phyloP scores from a whole-genome alignment of 2,329 filamentous ascomycete species.

The Tricladium varicosporioides region DNA sequence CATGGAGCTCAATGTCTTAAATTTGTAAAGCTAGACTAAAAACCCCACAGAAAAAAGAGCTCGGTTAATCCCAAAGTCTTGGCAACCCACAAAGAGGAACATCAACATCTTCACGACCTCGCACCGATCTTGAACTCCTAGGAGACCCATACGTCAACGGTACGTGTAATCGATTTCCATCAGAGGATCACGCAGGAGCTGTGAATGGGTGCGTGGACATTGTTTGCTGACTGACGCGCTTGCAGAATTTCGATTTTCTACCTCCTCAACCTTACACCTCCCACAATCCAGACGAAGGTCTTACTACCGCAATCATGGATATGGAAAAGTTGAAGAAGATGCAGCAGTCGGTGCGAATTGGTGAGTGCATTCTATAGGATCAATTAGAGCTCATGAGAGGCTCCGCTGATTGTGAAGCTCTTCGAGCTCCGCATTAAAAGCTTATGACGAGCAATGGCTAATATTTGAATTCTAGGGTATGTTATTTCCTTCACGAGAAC shows the following conservation, averaged over 20 bases:
- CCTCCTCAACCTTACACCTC: conserved; percentile 13
- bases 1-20: too few relatives aligned
- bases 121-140: conserved; percentile 2
- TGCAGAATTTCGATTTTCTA: conserved; percentile 8
- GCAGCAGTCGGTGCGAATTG: conserved; percentile 59
- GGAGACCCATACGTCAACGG: conserved; percentile 2
- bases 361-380: conserved; percentile 18
- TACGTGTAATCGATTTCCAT: background rate
- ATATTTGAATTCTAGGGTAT: conserved; percentile 22
- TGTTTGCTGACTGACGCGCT: conserved; percentile 4
- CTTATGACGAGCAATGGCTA: conserved; percentile 12
- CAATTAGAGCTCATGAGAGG: too few relatives aligned
- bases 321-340: conserved; percentile 64
- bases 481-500: conserved; percentile 13
- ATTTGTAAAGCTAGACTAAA: too few relatives aligned
- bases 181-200: background rate
- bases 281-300: conserved; percentile 27
- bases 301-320: conserved; percentile 54
- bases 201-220: background rate
- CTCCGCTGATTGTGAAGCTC: too few relatives aligned
- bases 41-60: background rate
- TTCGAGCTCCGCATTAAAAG: background rate
- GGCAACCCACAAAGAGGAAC: conserved; percentile 1
- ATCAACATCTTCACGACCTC: conserved; percentile 2
- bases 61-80: conserved; percentile 2